Percentiles rank a stretch among this genome's conserved stretches.
Evolutionary conservation across 2,329 filamentous ascomycete genomes (phyloP).

Genomic region (Huntiella abstrusa): DNA sequence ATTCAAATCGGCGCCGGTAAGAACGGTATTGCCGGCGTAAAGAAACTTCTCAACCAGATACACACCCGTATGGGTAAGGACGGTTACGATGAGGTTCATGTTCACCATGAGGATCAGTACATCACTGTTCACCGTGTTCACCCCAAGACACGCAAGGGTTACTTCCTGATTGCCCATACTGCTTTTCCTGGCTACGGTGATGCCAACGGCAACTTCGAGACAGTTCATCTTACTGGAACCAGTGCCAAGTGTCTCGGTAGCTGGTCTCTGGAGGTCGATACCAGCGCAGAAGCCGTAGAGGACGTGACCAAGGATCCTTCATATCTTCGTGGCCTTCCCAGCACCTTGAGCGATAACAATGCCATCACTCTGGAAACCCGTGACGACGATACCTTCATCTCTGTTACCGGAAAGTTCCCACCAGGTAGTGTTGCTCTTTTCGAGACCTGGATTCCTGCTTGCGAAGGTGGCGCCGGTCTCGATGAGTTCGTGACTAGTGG

Average conservation of each 20-base stretch:
- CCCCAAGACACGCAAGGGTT: constrained; percentile 76
- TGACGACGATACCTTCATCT: constrained; percentile 58
- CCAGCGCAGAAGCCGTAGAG: constrained; percentile 48
- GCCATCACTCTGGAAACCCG: constrained; percentile 56
- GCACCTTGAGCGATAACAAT: constrained; percentile 54
- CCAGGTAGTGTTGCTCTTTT: constrained; percentile 90
- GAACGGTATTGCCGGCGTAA: constrained; percentile 73
- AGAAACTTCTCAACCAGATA: constrained; percentile 85
- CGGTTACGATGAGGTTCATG: constrained; percentile 84
- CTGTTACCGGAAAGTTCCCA: constrained; percentile 65
- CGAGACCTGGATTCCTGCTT: constrained; percentile 84
- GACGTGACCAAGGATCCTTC: constrained; percentile 48
- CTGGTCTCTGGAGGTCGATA: constrained; percentile 82
- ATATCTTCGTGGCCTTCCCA: constrained; percentile 65
- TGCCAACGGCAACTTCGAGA: constrained; percentile 60
- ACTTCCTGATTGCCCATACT: constrained; percentile 90
- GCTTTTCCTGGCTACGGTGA: constrained; percentile 83
- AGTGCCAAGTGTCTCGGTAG: constrained; percentile 72
- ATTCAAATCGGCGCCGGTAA: constrained; percentile 51
- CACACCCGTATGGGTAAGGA: constrained; percentile 92
- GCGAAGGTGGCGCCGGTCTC: constrained; percentile 65
- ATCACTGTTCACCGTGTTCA: constrained; percentile 93
- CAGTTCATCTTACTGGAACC: constrained; percentile 67
- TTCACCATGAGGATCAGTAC: constrained; percentile 91
- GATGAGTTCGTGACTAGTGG: constrained; percentile 76